phyloP scores from a whole-genome alignment of 208 protist genomes.

The Crithidia fasciculata region DNA sequence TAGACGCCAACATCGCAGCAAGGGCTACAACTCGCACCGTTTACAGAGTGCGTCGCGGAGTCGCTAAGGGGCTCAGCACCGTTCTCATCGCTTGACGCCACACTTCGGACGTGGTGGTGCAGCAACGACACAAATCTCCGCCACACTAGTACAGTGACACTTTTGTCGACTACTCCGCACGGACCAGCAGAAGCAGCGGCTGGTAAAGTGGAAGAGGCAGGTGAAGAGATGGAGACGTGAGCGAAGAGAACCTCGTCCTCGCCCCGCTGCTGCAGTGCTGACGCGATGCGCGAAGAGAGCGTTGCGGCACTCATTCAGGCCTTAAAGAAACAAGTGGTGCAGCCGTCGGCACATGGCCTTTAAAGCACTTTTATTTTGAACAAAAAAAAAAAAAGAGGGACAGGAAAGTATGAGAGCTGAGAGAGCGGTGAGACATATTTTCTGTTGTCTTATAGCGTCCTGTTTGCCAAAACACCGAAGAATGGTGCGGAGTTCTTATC shows the following conservation, averaged over 20 bases:
- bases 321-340: neutral
- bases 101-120: slow-evolving; percentile 2
- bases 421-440: too few species aligned
- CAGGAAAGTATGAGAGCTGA: too few species aligned
- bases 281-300: slow-evolving; percentile 19
- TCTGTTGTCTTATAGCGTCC: too few species aligned
- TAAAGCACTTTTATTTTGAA: too few species aligned
- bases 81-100: neutral
- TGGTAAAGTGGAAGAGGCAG: neutral
- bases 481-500: too few species aligned
- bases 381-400: too few species aligned
- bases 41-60: neutral
- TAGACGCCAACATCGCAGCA: slow-evolving; percentile 44
- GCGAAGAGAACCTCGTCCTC: slow-evolving; percentile 27
- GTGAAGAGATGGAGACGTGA: slow-evolving; percentile 5
- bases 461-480: too few species aligned
- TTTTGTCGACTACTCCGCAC: neutral
- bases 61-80: too few species aligned
- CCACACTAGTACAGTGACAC: slow-evolving; percentile 26
- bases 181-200: neutral
- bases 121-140: slow-evolving; percentile 15
- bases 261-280: slow-evolving; percentile 15
- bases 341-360: too few species aligned
- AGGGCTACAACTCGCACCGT: neutral
- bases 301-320: neutral